Conservation (phyloP, 2,329 filamentous ascomycete species). For the Penicillium sp. region DNA sequence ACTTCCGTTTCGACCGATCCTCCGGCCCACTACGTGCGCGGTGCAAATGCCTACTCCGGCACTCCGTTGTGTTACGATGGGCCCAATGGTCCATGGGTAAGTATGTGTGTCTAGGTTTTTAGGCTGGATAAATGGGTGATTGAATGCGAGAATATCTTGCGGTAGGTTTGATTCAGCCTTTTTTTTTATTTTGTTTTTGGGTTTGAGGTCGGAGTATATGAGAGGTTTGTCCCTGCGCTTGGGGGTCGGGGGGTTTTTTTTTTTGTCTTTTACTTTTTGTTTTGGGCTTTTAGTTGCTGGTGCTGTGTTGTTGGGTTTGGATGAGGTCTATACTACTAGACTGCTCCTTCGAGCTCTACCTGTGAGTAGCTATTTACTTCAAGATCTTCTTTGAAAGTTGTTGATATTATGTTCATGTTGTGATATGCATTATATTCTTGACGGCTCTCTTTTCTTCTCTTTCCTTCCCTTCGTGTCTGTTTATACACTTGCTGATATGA, state of each 20-base stretch:
- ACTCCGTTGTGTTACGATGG: background rate
- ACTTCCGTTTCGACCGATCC: slow-evolving; percentile 31
- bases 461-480: background rate
- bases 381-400: background rate
- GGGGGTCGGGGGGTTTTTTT: background rate
- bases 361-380: background rate
- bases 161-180: background rate
- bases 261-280: background rate
- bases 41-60: slow-evolving; percentile 1
- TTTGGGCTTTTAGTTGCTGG: background rate
- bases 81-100: background rate
- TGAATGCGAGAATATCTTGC: background rate
- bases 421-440: slow-evolving; percentile 5
- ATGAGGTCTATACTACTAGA: background rate
- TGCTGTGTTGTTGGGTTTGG: background rate
- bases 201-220: background rate
- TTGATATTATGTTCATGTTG: background rate
- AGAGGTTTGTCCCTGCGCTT: background rate
- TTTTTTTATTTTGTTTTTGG: background rate
- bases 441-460: background rate
- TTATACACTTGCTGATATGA: slow-evolving; percentile 3
- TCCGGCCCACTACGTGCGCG: slow-evolving; percentile 17
- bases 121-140: background rate
- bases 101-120: background rate
- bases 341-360: background rate